These are phyloP conservation scores for Botrytis sinoallii DNA, from an alignment of 2,329 filamentous ascomycete species.

Conservation along the genomic window DNA sequence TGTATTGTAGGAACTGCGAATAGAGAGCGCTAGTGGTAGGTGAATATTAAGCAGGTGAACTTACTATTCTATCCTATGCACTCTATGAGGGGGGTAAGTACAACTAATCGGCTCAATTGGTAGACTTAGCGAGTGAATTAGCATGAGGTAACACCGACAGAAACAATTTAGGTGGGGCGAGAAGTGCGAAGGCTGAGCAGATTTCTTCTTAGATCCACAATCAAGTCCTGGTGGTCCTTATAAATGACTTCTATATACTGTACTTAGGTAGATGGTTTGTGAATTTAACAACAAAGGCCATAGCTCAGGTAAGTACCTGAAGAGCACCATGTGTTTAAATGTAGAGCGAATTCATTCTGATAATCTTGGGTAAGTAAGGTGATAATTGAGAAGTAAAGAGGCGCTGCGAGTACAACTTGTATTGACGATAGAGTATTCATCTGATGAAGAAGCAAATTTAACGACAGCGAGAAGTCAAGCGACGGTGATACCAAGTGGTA, in stretches of 20 bases:
- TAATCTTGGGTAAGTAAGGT: not conserved
- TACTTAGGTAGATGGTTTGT: not conserved
- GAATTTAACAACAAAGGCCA: not conserved
- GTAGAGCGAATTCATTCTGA: not conserved
- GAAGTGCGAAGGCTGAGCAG: not conserved
- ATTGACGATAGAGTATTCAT: not conserved
- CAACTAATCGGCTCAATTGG: not conserved
- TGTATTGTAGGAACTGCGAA: not conserved
- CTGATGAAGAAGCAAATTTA: not conserved
- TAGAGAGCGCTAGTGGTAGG: not conserved
- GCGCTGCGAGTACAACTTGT: not conserved
- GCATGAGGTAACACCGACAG: rapidly evolving
- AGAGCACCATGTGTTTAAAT: not conserved
- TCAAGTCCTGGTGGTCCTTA: not conserved
- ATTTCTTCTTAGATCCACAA: too few relatives aligned
- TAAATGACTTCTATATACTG: not conserved
- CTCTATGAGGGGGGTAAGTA: too few relatives aligned
- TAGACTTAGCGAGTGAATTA: not conserved
- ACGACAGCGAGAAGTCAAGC: not conserved
- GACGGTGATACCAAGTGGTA: not conserved
- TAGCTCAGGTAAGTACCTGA: not conserved
- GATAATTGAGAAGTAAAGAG: not conserved
- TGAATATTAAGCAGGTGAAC: not conserved
- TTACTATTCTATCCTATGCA: not conserved
- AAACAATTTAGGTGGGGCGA: not conserved